A percentile compares a stretch with the other conserved stretches of the same genome.
Evolutionary conservation across 257 asterid genomes (phyloP).

Genomic region (Jaltomata sinuosa): DNA sequence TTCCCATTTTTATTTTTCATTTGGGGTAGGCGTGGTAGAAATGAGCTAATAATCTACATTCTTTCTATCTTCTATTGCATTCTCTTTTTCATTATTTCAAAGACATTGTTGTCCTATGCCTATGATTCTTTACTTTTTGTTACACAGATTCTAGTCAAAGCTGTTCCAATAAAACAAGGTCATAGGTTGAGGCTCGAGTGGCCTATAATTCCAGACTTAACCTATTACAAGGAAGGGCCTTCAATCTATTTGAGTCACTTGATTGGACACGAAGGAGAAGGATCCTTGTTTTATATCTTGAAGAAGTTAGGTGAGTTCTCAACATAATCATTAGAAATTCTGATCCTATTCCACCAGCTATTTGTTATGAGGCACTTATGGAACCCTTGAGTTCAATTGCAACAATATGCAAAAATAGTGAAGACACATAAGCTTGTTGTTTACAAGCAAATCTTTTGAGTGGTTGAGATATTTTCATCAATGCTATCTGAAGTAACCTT

Average conservation of each 20-base stretch:
- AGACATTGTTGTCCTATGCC: neutral
- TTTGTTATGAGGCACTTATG: neutral
- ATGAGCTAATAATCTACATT: neutral
- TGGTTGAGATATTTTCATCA: neutral
- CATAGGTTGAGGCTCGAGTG: constrained; percentile 81
- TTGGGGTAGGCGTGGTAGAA: neutral
- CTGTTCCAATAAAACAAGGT: constrained; percentile 90
- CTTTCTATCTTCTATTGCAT: neutral
- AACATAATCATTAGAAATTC: constrained; percentile 4
- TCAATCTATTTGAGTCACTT: constrained; percentile 81
- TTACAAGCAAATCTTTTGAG: neutral
- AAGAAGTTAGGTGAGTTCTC: constrained; percentile 86
- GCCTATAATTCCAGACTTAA: constrained; percentile 83
- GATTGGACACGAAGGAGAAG: constrained; percentile 99
- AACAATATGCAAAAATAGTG: neutral
- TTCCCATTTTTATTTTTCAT: neutral
- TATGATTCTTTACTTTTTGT: neutral
- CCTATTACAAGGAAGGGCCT: constrained; percentile 78
- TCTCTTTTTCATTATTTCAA: neutral
- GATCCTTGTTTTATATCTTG: constrained; percentile 83
- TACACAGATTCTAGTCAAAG: constrained; percentile 82
- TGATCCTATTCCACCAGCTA: neutral
- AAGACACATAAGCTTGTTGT: neutral
- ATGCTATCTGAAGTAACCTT: neutral
- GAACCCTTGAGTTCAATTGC: neutral